Evolutionary conservation across 2,329 filamentous ascomycete genomes (phyloP).

Genomic region (Chaetomiaceae sp.): DNA sequence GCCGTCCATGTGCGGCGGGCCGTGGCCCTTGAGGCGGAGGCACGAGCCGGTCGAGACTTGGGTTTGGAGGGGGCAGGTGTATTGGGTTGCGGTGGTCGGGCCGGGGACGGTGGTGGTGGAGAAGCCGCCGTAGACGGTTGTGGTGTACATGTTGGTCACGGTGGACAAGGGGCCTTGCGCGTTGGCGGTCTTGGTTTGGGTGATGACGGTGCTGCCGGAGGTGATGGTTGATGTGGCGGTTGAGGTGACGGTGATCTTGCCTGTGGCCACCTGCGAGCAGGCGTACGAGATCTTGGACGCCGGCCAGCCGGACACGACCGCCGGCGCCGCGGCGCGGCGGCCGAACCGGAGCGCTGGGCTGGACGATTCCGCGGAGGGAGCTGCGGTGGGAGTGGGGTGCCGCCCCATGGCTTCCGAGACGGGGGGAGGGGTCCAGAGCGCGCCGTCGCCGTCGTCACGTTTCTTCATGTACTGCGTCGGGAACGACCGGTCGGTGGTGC

Average conservation of each 20-base stretch:
- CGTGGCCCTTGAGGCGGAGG: not conserved
- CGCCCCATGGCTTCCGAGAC: not conserved
- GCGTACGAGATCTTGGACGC: not conserved
- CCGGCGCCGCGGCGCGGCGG: not conserved
- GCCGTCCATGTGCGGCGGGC: not conserved
- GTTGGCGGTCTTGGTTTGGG: not conserved
- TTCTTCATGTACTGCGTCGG: not conserved
- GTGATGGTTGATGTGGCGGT: not conserved
- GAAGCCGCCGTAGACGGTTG: not conserved
- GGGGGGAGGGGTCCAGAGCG: not conserved
- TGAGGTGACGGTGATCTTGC: not conserved
- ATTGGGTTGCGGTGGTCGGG: not conserved
- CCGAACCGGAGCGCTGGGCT: not conserved
- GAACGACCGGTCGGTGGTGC: not conserved
- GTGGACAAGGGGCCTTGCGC: not conserved
- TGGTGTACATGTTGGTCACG: not conserved
- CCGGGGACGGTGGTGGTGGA: not conserved
- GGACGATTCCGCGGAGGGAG: not conserved
- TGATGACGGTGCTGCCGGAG: not conserved
- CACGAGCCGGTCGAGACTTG: not conserved
- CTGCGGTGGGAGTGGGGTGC: not conserved
- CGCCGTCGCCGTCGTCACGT: not conserved
- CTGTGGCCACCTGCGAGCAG: not conserved
- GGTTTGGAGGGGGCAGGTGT: not conserved
- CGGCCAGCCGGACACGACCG: not conserved